phyloP scores from a whole-genome alignment of 2,329 filamentous ascomycete species.

The Aspergillaceae sp. region DNA sequence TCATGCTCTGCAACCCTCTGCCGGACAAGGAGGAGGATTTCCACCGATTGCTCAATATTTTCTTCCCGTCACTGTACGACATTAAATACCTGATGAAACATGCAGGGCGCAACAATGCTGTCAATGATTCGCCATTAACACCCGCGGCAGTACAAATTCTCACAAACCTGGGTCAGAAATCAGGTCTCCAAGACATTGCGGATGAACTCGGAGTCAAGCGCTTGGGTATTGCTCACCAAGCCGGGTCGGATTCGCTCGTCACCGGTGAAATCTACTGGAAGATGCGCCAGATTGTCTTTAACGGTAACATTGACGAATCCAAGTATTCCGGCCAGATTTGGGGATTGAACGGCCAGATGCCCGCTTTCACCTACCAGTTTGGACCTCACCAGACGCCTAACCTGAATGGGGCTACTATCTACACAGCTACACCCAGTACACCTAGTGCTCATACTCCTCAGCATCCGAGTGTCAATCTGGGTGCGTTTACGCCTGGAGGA shows the following conservation, averaged over 20 bases:
- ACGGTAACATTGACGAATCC: slow-evolving; percentile 65
- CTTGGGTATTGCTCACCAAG: slow-evolving; percentile 79
- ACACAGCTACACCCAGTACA: slow-evolving; percentile 54
- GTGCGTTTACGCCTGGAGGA: slow-evolving; percentile 67
- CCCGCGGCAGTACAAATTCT: slow-evolving; percentile 63
- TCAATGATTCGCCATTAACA: slow-evolving; percentile 56
- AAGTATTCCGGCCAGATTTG: slow-evolving; percentile 85
- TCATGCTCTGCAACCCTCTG: slow-evolving; percentile 72
- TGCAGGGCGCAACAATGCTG: slow-evolving; percentile 61
- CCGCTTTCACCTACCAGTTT: slow-evolving; percentile 39
- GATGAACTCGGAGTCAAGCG: slow-evolving; percentile 88
- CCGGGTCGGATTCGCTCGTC: slow-evolving; percentile 84
- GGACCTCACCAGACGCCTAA: slow-evolving; percentile 44
- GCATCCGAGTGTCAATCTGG: slow-evolving; percentile 50
- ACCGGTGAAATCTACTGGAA: slow-evolving; percentile 95
- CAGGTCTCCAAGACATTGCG: slow-evolving; percentile 84
- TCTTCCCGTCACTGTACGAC: slow-evolving; percentile 89
- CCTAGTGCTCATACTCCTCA: slow-evolving; percentile 48
- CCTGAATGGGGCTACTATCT: slow-evolving; percentile 47
- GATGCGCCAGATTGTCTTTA: slow-evolving; percentile 80
- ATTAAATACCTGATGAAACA: slow-evolving; percentile 97
- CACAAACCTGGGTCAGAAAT: slow-evolving; percentile 79
- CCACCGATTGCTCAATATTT: slow-evolving; percentile 77
- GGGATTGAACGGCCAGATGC: slow-evolving; percentile 71
- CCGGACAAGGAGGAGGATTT: slow-evolving; percentile 88